Evolutionary conservation across 768 basidiomycete genomes (phyloP).

Genomic region (Gloeostereum incarnatum): DNA sequence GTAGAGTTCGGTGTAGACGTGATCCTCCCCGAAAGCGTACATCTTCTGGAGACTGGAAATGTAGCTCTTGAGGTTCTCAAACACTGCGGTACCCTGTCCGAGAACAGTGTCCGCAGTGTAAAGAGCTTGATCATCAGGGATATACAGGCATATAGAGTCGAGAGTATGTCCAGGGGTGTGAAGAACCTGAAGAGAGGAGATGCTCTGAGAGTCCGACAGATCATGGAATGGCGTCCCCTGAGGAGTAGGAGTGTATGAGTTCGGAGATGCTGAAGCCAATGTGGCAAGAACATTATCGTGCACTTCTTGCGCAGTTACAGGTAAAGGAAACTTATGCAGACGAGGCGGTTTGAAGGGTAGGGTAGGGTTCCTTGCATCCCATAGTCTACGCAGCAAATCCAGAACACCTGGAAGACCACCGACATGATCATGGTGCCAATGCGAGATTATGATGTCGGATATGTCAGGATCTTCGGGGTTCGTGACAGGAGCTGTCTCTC

Average conservation of each 20-base stretch:
- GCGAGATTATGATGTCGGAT: constrained; percentile 87
- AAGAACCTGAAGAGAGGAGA: constrained; percentile 48
- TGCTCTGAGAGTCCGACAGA: constrained; percentile 45
- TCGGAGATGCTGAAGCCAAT: constrained; percentile 28
- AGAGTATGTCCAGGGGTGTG: constrained; percentile 87
- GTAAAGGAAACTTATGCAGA: constrained; percentile 63
- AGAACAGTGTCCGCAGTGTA: constrained; percentile 91
- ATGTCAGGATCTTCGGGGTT: constrained; percentile 43
- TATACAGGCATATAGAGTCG: constrained; percentile 73
- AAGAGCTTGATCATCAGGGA: constrained; percentile 61
- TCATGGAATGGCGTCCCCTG: constrained; percentile 44
- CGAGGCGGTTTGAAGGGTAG: constrained; percentile 55
- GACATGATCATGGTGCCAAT: constrained; percentile 85
- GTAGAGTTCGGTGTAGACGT: constrained; percentile 44
- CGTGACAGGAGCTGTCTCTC: constrained; percentile 17
- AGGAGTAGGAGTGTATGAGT: constrained; percentile 34
- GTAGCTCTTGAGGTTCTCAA: constrained; percentile 74
- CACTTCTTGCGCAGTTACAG: constrained; percentile 10
- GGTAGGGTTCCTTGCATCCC: constrained; percentile 38
- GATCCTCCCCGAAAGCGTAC: constrained; percentile 28
- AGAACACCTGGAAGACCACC: constrained; percentile 70
- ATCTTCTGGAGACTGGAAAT: constrained; percentile 54
- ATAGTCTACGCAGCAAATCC: constrained; percentile 50
- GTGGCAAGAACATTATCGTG: constrained; percentile 30
- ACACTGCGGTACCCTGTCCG: constrained; percentile 85